phyloP scores from a whole-genome alignment of 306 rosid species.

The Vicia villosa region DNA sequence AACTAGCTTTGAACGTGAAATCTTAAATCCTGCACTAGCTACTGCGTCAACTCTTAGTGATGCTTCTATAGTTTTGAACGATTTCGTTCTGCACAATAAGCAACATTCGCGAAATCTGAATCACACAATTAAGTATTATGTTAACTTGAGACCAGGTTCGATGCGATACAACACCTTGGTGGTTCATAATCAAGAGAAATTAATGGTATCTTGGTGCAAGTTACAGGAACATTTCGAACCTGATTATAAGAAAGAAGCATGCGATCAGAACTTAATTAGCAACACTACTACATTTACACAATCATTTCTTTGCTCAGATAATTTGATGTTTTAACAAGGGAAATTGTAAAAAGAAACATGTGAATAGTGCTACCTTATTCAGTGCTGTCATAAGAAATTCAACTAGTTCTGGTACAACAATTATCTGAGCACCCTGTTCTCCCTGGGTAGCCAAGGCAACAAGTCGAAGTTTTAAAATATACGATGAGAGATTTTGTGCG shows the following conservation, averaged over 20 bases:
- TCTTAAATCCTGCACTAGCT: constrained; percentile 94
- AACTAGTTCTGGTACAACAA: constrained; percentile 83
- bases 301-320: constrained; percentile 11
- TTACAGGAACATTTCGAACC: constrained; percentile 89
- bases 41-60: constrained; percentile 90
- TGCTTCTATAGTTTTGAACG: constrained; percentile 78
- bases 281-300: background rate
- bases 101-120: background rate
- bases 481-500: too few relatives aligned
- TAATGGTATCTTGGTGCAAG: constrained; percentile 78
- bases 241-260: constrained; percentile 43
- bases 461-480: constrained; percentile 22
- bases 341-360: constrained; percentile 9
- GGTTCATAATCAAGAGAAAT: constrained; percentile 90
- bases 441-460: constrained; percentile 57
- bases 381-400: constrained; percentile 70
- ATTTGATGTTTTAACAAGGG: constrained; percentile 26
- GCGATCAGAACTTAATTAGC: constrained; percentile 14
- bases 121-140: constrained; percentile 2
- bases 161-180: constrained; percentile 64
- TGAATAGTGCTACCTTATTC: constrained; percentile 62
- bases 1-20: constrained; percentile 91
- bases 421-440: constrained; percentile 81
- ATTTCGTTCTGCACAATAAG: constrained; percentile 63
- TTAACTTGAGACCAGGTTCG: constrained; percentile 27